Evolutionary conservation across 345 rosid genomes (phyloP).

Genomic region (Gossypium sturtianum): DNA sequence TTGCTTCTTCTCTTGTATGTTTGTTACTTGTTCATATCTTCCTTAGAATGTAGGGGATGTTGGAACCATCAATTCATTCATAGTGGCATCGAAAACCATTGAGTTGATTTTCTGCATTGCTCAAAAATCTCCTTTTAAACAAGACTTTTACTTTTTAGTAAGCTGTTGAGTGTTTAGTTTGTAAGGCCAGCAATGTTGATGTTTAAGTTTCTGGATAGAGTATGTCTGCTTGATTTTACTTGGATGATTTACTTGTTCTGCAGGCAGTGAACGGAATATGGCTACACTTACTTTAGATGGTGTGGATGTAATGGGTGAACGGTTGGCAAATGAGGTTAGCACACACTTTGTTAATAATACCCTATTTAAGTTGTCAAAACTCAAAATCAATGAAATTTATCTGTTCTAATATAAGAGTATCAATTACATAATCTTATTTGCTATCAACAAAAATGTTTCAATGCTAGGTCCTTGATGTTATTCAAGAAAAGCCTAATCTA

Average conservation of each 20-base stretch:
- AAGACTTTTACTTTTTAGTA: background rate
- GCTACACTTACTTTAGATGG: conserved; percentile 70
- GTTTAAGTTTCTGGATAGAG: background rate
- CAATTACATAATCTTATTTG: background rate
- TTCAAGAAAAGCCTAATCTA: conserved; percentile 53
- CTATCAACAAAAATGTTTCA: conserved; percentile 7
- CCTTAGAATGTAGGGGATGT: background rate
- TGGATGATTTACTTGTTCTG: conserved; percentile 9
- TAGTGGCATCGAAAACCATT: background rate
- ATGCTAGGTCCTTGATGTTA: conserved; percentile 70
- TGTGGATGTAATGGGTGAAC: conserved; percentile 93
- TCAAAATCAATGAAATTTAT: background rate
- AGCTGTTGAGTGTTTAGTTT: conserved; percentile 70
- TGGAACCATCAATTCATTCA: background rate
- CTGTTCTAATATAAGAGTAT: background rate
- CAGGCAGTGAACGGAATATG: conserved; percentile 79
- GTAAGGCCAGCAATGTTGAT: conserved; percentile 44
- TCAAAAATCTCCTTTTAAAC: background rate
- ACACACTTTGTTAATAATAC: conserved; percentile 28
- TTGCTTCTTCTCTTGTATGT: background rate
- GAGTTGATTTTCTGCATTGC: background rate
- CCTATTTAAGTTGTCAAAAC: background rate
- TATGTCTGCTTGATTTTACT: background rate
- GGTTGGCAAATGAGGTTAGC: conserved; percentile 71
- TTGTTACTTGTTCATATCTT: background rate